Percentiles rank a stretch among this genome's conserved stretches.
Evolutionary conservation across 2,329 filamentous ascomycete species (phyloP).

Genomic region (Penicillium italicum): DNA sequence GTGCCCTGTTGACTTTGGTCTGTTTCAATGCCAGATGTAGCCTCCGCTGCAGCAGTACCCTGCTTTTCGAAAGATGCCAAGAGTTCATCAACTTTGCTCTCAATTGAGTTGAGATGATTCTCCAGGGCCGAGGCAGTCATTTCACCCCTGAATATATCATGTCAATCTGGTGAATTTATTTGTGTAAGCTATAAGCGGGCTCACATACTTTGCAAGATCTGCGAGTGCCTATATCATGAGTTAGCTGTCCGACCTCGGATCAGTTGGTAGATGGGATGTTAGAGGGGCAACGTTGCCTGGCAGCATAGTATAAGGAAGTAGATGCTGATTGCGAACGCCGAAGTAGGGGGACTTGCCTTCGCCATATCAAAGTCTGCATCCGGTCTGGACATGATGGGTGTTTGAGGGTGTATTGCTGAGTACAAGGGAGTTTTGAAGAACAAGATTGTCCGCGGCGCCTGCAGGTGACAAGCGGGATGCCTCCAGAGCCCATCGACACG

Average conservation of each 20-base stretch:
- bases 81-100: slow-evolving; percentile 28
- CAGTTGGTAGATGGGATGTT: not conserved
- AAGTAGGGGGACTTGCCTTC: not conserved
- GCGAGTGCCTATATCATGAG: slow-evolving; percentile 14
- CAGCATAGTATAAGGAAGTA: not conserved
- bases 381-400: not conserved
- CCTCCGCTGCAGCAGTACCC: not conserved
- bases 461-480: not conserved
- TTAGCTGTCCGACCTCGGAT: not conserved
- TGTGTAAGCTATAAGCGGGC: not conserved
- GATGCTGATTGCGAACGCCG: not conserved
- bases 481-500: not conserved
- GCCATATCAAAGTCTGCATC: slow-evolving; percentile 1
- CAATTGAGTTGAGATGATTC: slow-evolving; percentile 17
- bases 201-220: slow-evolving; percentile 20
- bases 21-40: not conserved
- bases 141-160: slow-evolving; percentile 16
- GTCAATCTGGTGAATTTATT: slow-evolving; percentile 2
- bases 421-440: not conserved
- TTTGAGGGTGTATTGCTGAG: not conserved
- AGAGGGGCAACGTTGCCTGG: not conserved
- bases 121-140: slow-evolving; percentile 21
- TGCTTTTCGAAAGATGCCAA: slow-evolving; percentile 23
- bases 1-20: not conserved
- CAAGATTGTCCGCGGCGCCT: not conserved